Evolutionary conservation across 2,329 filamentous ascomycete species (phyloP), one percentile per base, ranked within the genome.

Genomic region (Nectriaceae sp.): DNA sequence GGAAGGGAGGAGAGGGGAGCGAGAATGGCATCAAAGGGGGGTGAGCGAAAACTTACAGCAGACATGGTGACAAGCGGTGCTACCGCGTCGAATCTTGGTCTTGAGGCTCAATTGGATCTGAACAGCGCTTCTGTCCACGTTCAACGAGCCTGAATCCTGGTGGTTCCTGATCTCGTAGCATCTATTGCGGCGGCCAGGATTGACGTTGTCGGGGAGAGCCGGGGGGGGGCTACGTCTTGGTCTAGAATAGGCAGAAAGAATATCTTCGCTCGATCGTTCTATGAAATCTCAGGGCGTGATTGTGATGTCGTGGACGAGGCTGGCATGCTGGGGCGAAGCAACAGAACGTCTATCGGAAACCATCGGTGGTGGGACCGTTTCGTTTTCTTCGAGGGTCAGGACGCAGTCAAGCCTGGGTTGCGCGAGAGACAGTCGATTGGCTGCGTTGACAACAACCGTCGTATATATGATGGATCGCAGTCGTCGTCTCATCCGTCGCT

Each of bases 11-110:
- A 33, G 19, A 21, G 13, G 6, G 16, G 24, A 22, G 21, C 4
- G 35, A n/a, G 15, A 29, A 21, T 21, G 31, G 20, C 19, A 47
- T 21, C 21, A 11, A 37, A 18, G 35, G 26, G 16, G 29, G 37
- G 19, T 44, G 22, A 40, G 43, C 29, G 37, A 42, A 21, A 35
- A 59, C 66, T 53, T 55, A 70, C 65, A 39, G 63, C 54, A 54
- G 67, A 64, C 67, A 70, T 69, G 51, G 22, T 57, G 37, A 36
- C 40, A 21, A 21, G 29, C 11, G 24, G 31, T 36, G 21, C 43
- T 52, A 49, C 50, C 40, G 47, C 44, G 42, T n/a, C n/a, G n/a
- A n/a, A n/a, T n/a, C 51, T 22, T 52, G 39, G 35, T 44, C 37
- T 21, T 40, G 29, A 11, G 29, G 31, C 39, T 49, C 52, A 59